Evolutionary conservation across 495 filamentous ascomycete species (phyloP), one percentile per base, ranked within the genome.

Genomic region (Neurospora sp.): DNA sequence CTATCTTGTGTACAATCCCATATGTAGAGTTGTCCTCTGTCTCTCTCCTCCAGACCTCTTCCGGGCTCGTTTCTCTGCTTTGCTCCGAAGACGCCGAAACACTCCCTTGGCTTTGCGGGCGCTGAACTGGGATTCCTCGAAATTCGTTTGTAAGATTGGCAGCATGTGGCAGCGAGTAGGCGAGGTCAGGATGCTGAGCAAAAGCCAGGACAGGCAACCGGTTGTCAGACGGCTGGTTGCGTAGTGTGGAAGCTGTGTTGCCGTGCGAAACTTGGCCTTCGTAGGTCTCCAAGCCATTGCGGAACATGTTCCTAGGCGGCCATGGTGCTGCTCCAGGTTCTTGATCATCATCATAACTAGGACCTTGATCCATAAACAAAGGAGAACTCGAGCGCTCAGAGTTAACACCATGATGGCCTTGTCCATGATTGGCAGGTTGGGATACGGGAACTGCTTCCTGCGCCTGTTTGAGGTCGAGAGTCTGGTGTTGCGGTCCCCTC

Each of bases 1-100:
- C 70, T 40, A 79, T 74, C 12, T 69, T 74, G 27, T 72, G 73
- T 37, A 76, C 9, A 20, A 79, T 59, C 2, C 41, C 69, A 7
- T 72, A 74, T 8, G 66, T 72, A 16, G 73, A 72, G 46, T 74
- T 70, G 38, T 75, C 75, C 5, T 46, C 71, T 5, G 75, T 72
- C 2, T 42, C 74, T 14, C 72, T 39, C 23, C 59, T 75, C 76
- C 77, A 76, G 5, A 74, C 37, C 12, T 74, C 69, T 31, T 73
- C 74, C 5, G 74, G 71, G 6, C 3, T 23, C 27, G 7, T 31
- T 4, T 8, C 18, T 11, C 11, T 37, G 27, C 54, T 35, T 9
- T 37, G 23, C 27, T 37, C 54, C 1, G 27, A 66, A 9, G 27
- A 35, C 12, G 27, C 31, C 27, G 27, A 35, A 66, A 14, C 27